These are phyloP conservation scores for Calonectria fujianensis DNA, from an alignment of 2,329 filamentous ascomycete species.

Conservation along the genomic window DNA sequence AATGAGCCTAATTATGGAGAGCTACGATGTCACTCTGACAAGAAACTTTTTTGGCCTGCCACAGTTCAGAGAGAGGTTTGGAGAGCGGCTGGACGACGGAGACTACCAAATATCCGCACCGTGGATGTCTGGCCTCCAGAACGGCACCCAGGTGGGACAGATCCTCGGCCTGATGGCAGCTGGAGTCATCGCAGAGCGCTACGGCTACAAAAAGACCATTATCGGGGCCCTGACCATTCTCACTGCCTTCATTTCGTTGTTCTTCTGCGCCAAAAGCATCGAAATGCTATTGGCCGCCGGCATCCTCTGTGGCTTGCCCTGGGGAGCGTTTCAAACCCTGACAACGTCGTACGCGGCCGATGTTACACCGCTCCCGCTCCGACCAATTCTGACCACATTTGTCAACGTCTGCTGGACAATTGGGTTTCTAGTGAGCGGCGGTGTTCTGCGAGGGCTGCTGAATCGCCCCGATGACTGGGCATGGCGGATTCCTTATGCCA, in stretches of 20 bases:
- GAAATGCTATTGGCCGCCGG: slow-evolving; percentile 61
- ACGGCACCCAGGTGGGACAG: slow-evolving; percentile 64
- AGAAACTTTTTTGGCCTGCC: slow-evolving; percentile 55
- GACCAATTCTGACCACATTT: slow-evolving; percentile 61
- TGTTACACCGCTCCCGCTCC: slow-evolving; percentile 57
- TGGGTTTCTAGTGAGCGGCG: slow-evolving; percentile 62
- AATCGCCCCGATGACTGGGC: slow-evolving; percentile 50
- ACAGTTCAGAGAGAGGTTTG: slow-evolving; percentile 56
- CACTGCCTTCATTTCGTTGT: slow-evolving; percentile 63
- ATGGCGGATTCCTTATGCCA: slow-evolving; percentile 60
- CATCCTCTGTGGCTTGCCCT: slow-evolving; percentile 61
- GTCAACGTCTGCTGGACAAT: slow-evolving; percentile 66
- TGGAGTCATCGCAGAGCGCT: slow-evolving; percentile 64
- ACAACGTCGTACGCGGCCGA: slow-evolving; percentile 65
- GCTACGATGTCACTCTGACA: slow-evolving; percentile 47
- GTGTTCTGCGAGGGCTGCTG: slow-evolving; percentile 58
- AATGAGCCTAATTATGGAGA: slow-evolving; percentile 9
- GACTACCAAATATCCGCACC: slow-evolving; percentile 62
- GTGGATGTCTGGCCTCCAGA: slow-evolving; percentile 68
- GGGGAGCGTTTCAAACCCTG: slow-evolving; percentile 61
- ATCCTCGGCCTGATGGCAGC: slow-evolving; percentile 67
- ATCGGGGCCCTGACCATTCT: slow-evolving; percentile 58
- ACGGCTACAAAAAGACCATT: slow-evolving; percentile 64
- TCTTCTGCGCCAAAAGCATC: slow-evolving; percentile 63
- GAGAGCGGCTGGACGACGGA: slow-evolving; percentile 50